These are phyloP conservation scores for Boletus rubescentipes DNA, from an alignment of 768 basidiomycete genomes.

Conservation along the genomic window DNA sequence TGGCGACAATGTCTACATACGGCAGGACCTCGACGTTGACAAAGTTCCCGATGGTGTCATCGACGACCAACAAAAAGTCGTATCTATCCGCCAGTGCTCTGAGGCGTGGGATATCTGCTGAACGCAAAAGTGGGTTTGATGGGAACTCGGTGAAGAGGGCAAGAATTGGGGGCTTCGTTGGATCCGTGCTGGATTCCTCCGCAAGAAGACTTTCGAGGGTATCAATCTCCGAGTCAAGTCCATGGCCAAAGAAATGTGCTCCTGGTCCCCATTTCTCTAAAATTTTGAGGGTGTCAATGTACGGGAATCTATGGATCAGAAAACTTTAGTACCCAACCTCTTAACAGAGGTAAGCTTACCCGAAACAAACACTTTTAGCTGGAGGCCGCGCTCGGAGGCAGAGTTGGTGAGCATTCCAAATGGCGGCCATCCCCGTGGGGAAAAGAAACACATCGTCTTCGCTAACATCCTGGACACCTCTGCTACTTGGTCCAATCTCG, in stretches of 20 bases:
- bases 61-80: slow-evolving; percentile 84
- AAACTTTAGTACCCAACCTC: neutral
- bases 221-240: slow-evolving; percentile 73
- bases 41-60: slow-evolving; percentile 95
- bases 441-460: slow-evolving; percentile 90
- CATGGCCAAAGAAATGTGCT: slow-evolving; percentile 83
- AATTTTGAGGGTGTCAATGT: slow-evolving; percentile 92
- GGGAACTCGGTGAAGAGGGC: slow-evolving; percentile 94
- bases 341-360: slow-evolving; percentile 49
- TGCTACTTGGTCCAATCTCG: slow-evolving; percentile 58
- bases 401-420: slow-evolving; percentile 87
- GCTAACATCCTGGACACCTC: slow-evolving; percentile 66
- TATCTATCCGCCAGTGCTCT: slow-evolving; percentile 82
- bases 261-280: slow-evolving; percentile 97
- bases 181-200: slow-evolving; percentile 38
- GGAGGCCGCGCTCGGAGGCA: slow-evolving; percentile 47
- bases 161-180: slow-evolving; percentile 57
- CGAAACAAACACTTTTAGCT: slow-evolving; percentile 91
- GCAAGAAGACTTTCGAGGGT: slow-evolving; percentile 64
- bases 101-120: slow-evolving; percentile 72
- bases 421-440: slow-evolving; percentile 89
- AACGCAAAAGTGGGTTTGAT: slow-evolving; percentile 91
- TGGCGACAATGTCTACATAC: slow-evolving; percentile 86
- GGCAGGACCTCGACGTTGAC: slow-evolving; percentile 89
- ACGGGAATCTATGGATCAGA: slow-evolving; percentile 69